A percentile compares a stretch with the other conserved stretches of the same genome.
Evolutionary conservation across 2,329 filamentous ascomycete genomes (phyloP).

Genomic region (Colletotrichum musicola): DNA sequence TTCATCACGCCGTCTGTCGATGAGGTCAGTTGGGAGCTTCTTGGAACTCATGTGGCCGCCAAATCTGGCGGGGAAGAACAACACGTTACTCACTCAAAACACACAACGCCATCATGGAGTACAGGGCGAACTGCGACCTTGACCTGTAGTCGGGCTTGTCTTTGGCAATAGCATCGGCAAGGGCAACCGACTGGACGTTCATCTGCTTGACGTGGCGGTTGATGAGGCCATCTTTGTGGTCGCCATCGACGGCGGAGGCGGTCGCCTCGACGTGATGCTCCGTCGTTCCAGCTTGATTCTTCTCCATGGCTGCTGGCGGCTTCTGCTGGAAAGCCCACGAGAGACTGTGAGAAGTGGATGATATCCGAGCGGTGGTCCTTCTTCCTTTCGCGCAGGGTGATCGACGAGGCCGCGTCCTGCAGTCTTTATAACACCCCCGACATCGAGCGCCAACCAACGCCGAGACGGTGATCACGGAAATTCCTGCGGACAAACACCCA

Average conservation of each 20-base stretch:
- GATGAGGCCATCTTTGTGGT: neutral
- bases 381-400: neutral
- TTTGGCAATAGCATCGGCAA: slow-evolving; percentile 38
- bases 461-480: neutral
- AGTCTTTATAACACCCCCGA: neutral
- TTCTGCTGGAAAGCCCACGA: neutral
- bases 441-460: neutral
- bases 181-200: neutral
- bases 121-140: slow-evolving; percentile 27
- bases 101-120: slow-evolving; percentile 28
- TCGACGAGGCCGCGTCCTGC: neutral
- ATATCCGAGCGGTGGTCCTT: neutral
- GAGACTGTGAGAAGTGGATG: neutral
- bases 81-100: slow-evolving; percentile 27
- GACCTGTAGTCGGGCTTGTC: slow-evolving; percentile 38
- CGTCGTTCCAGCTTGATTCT: neutral
- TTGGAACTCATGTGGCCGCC: no score
- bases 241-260: neutral
- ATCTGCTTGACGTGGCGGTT: neutral
- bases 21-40: neutral
- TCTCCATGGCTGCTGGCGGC: neutral
- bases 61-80: no score
- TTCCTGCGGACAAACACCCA: neutral
- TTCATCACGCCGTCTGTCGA: slow-evolving; percentile 30
- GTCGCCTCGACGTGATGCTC: neutral